Evolutionary conservation across 2,329 filamentous ascomycete species (phyloP).

Genomic region (Grosmannia penicillata): DNA sequence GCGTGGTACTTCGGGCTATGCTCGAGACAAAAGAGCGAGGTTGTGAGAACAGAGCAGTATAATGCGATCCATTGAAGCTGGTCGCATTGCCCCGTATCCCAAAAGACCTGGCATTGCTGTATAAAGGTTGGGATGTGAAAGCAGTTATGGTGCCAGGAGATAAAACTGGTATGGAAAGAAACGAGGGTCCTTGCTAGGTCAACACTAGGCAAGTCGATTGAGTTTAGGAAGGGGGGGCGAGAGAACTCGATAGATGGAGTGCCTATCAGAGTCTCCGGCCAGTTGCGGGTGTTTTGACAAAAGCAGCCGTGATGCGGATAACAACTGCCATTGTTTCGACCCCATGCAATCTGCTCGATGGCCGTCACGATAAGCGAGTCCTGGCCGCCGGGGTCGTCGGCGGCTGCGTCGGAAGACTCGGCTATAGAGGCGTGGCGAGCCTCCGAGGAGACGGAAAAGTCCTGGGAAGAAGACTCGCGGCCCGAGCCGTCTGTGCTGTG

Average conservation of each 20-base stretch:
- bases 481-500: too few relatives aligned
- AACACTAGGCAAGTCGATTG: conserved; percentile 5
- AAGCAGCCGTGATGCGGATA: conserved; percentile 11
- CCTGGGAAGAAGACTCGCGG: too few relatives aligned
- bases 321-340: conserved; percentile 19
- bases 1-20: conserved; percentile 10
- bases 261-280: conserved; percentile 1
- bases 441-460: neutral
- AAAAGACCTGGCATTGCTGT: conserved; percentile 33
- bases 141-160: conserved; percentile 15
- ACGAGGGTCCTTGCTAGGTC: conserved; percentile 11
- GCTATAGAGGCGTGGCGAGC: too few relatives aligned
- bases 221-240: neutral
- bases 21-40: conserved; percentile 11
- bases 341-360: conserved; percentile 22
- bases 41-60: conserved; percentile 13
- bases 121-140: conserved; percentile 39
- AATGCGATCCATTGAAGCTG: conserved; percentile 14
- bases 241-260: neutral
- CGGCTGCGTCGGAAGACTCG: neutral
- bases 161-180: conserved; percentile 12
- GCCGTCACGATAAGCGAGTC: conserved; percentile 16
- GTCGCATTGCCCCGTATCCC: conserved; percentile 17
- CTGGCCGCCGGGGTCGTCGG: neutral
- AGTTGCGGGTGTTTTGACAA: conserved; percentile 9